Base-by-base conservation (phyloP, 2,329 filamentous ascomycete genomes). In the Scortechinia acanthostroma region DNA sequence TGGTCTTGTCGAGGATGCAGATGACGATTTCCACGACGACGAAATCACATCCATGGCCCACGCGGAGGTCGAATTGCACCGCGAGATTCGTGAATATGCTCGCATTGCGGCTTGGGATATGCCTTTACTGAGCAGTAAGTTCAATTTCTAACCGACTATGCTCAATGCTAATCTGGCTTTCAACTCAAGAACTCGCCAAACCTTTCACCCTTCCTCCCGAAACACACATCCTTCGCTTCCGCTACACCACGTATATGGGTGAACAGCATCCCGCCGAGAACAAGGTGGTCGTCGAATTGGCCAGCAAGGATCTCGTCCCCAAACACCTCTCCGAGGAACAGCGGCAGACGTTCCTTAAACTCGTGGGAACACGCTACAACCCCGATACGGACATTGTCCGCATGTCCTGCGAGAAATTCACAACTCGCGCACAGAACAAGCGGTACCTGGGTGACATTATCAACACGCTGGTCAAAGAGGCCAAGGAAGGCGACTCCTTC, bases 181-280 rank as follows among this genome's bases (percentile, higher is more conserved):
- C n/a, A n/a, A n/a, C n/a, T n/a, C 43, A 58, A 95, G 88, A 91
- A 60, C 77, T 93, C 50, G 85, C 88, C 46, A 88, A 88, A 64
- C 85, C 88, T 16, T 97, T 95, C 62, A 67, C 74, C 49, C 77
- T 82, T 2, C 89, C 91, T 2, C 74, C 76, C 14, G 63, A 73
- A 22, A 64, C 80, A 42, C 74, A 87, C 54, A 80, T 89, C 42
- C 79, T 98, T 47, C 86, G 91, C 56, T 98, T 96, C 80, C 85
- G 93, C 56, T 96, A 95, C 71, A 98, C 93, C 15, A 91, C 86
- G 28, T 97, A 97, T 68, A 85, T 98, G 76, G 91, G 91, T 56
- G 93, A 97, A 66, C 72, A 78, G 46, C 94, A 98, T 67, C 91
- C 93, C 0, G 89, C 91, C 2, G 82, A 90, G 65, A 83, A 82